Percentiles rank a stretch among this genome's conserved stretches.
Evolutionary conservation across 1,284 basidiomycete species (phyloP).

Genomic region (Polyporus tsugae): DNA sequence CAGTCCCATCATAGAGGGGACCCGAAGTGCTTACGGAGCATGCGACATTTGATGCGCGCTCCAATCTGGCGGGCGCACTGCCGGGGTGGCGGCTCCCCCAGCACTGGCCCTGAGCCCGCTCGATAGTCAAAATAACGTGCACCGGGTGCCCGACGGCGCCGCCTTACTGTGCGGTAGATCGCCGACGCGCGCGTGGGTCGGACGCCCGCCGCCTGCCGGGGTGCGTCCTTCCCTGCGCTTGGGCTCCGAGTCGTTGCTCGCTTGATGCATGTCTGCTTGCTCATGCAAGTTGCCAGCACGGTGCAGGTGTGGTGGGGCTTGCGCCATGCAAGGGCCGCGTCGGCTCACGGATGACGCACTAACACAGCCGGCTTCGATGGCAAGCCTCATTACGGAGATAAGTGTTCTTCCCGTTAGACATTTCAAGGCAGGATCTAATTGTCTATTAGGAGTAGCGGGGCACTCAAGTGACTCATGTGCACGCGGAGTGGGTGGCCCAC

Average conservation of each 20-base stretch:
- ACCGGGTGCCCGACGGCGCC: neutral
- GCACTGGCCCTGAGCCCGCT: conserved; percentile 6
- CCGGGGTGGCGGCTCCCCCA: neutral
- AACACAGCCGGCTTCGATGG: neutral
- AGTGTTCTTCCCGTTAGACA: neutral
- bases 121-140: neutral
- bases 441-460: neutral
- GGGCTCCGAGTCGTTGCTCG: neutral
- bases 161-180: neutral
- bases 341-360: neutral
- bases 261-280: neutral
- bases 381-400: neutral
- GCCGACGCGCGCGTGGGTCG: neutral
- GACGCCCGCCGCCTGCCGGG: neutral
- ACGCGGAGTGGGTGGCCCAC: neutral
- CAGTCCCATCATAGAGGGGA: neutral
- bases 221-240: neutral
- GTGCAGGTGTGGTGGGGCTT: too few species aligned
- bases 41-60: neutral
- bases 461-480: neutral
- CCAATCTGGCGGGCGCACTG: neutral
- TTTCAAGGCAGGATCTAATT: neutral
- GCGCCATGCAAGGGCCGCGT: neutral
- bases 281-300: neutral
- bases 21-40: neutral